Percentiles rank a stretch among this genome's conserved stretches.
phyloP scores from a whole-genome alignment of 768 basidiomycete species.

The Rubroboletus pulcherrimus region DNA sequence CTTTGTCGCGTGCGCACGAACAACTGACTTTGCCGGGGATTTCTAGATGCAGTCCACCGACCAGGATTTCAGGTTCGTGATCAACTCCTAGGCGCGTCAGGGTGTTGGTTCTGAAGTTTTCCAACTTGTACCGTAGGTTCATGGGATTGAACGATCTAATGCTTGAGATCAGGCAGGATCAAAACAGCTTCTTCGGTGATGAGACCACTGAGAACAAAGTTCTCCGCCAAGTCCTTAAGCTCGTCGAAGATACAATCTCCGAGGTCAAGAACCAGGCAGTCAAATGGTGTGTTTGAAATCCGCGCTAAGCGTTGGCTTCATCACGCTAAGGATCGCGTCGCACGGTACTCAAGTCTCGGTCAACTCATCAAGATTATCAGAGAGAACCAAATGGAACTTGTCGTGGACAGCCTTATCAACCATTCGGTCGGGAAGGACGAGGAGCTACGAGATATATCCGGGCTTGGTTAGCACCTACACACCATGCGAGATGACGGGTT shows the following conservation, averaged over 20 bases:
- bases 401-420: conserved; percentile 86
- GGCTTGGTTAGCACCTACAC: conserved; percentile 58
- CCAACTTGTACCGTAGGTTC: conserved; percentile 51
- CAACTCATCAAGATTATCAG: conserved; percentile 87
- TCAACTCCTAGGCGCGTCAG: conserved; percentile 16
- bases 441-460: conserved; percentile 90
- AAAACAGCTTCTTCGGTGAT: conserved; percentile 72
- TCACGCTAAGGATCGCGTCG: conserved; percentile 1
- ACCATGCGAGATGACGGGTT: background rate
- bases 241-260: conserved; percentile 92
- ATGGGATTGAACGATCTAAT: conserved; percentile 97
- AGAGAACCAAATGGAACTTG: conserved; percentile 76
- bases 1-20: background rate
- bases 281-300: conserved; percentile 62
- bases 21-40: conserved; percentile 2
- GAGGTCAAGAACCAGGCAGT: conserved; percentile 99
- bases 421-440: conserved; percentile 87
- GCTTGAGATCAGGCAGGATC: conserved; percentile 81
- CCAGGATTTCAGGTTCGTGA: conserved; percentile 78
- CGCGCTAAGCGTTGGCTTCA: background rate
- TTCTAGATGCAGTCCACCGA: conserved; percentile 83
- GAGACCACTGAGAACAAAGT: conserved; percentile 83
- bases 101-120: conserved; percentile 16
- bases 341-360: conserved; percentile 60
- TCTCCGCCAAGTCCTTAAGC: conserved; percentile 74